phyloP scores from a whole-genome alignment of 345 rosid species.

The Ceriops decandra region DNA sequence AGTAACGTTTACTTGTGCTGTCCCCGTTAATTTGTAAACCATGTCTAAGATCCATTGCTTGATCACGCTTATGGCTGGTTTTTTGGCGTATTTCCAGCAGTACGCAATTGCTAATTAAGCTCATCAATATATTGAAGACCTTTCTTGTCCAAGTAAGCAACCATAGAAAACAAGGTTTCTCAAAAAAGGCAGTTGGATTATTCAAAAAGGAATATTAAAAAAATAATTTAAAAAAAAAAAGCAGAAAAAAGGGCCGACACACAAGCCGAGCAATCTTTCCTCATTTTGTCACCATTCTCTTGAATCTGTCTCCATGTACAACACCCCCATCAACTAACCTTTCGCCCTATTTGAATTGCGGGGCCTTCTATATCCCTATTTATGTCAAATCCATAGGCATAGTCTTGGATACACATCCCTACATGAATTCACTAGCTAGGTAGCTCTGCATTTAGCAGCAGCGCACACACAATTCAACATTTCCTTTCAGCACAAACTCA shows the following conservation, averaged over 20 bases:
- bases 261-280: slow-evolving; percentile 12
- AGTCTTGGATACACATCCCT: slow-evolving; percentile 10
- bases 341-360: slow-evolving; percentile 21
- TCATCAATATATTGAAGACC: neutral
- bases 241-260: neutral
- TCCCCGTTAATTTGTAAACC: too few relatives aligned
- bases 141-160: slow-evolving; percentile 23
- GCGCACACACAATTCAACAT: neutral
- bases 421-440: neutral
- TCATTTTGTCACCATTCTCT: slow-evolving; percentile 13
- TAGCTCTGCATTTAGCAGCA: slow-evolving; percentile 5
- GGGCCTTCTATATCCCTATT: slow-evolving; percentile 34
- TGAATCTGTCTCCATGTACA: slow-evolving; percentile 27
- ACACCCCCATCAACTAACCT: slow-evolving; percentile 41
- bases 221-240: neutral
- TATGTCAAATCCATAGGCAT: slow-evolving; percentile 32
- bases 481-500: neutral
- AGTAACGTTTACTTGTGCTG: too few relatives aligned
- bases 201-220: too few relatives aligned
- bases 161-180: slow-evolving; percentile 14
- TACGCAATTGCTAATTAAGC: neutral
- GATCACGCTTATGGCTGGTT: slow-evolving; percentile 19
- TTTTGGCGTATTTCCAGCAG: neutral
- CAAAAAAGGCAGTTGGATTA: neutral
- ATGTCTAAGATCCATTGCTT: too few relatives aligned